Evolutionary conservation across 2,329 filamentous ascomycete genomes (phyloP), one percentile per base, ranked within the genome.

Genomic region (Westerdykella sp.): DNA sequence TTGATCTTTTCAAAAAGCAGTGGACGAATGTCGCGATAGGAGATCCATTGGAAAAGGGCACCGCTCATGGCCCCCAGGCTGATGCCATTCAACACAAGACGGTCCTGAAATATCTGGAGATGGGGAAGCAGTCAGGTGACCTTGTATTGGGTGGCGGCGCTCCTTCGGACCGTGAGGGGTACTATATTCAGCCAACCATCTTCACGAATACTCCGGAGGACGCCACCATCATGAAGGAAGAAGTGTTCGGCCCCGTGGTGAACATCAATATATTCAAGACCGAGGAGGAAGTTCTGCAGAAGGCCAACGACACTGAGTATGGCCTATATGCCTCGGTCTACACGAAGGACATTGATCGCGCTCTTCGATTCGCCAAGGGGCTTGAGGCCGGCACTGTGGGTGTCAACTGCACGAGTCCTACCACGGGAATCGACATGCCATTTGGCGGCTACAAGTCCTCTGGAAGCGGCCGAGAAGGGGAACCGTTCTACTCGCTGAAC

Each of bases 321-420:
- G 87, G 87, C 51, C 89, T 93, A 68, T 87, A 87, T 54, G 82
- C 83, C 5, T 85, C 87, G 46, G 86, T 91, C 68, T 93, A 90
- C 73, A 93, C 87, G 9, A 67, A 66, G 43, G 54, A 67, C 46
- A 59, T 67, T 23, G 55, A 59, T 39, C 55, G 63, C 15, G 65
- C 68, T 4, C 37, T 71, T 39, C 57, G 67, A 5, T 65, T 70
- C 7, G 67, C 67, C 2, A 69, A 67, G 44, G 63, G 56, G 1
- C 57, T 71, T 15, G 67, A 72, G 47, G 56, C 63, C 28, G 69
- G 69, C 9, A 67, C 59, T 7, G 62, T 71, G 0, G 66, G 62
- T 7, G 58, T 71, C 11, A 71, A 71, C 30, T 69, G 67, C 49
- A 69, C 67, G 5, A 59, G 57, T 35, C 62, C 62, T 9, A 55